Conservation (phyloP, 2,329 filamentous ascomycete genomes). For the Allantophomopsis cytisporea region DNA sequence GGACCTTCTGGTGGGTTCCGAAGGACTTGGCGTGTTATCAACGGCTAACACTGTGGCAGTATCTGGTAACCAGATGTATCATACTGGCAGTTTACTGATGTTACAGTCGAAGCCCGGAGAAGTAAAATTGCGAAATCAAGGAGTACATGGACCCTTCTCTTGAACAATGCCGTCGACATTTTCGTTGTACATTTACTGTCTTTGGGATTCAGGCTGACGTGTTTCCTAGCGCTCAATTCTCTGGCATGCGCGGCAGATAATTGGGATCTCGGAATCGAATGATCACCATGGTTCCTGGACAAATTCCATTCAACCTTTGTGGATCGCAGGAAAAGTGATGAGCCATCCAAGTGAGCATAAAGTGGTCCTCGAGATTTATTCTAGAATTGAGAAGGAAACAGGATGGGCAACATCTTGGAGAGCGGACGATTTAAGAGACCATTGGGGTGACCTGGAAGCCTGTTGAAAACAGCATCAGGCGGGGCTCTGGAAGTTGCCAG, state of each 20-base stretch:
- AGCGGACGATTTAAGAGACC: slow-evolving; percentile 33
- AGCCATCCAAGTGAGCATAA: slow-evolving; percentile 32
- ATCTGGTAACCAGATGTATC: slow-evolving; percentile 41
- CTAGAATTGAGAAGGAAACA: slow-evolving; percentile 34
- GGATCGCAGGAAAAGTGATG: slow-evolving; percentile 38
- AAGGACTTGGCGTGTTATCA: not conserved
- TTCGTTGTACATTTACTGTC: too few relatives aligned
- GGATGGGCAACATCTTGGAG: slow-evolving; percentile 40
- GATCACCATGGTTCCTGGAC: slow-evolving; percentile 39
- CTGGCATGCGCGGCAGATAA: slow-evolving; percentile 41
- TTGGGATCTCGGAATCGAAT: slow-evolving; percentile 41
- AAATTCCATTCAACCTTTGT: slow-evolving; percentile 43
- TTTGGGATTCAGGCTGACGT: not conserved
- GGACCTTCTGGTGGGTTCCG: not conserved
- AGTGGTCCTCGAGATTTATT: slow-evolving; percentile 25
- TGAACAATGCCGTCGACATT: too few relatives aligned
- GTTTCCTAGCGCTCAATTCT: slow-evolving; percentile 22
- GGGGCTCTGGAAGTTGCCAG: too few relatives aligned
- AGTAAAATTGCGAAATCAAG: not conserved
- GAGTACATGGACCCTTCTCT: too few relatives aligned
- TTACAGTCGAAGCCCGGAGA: slow-evolving; percentile 26
- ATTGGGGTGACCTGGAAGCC: slow-evolving; percentile 28
- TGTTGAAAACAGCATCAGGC: not conserved
- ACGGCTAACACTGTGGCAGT: slow-evolving; percentile 24
- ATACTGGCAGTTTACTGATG: slow-evolving; percentile 38